These are phyloP conservation scores for Penicillium ochrochloron DNA, from an alignment of 495 filamentous ascomycete genomes.

Conservation along the genomic window DNA sequence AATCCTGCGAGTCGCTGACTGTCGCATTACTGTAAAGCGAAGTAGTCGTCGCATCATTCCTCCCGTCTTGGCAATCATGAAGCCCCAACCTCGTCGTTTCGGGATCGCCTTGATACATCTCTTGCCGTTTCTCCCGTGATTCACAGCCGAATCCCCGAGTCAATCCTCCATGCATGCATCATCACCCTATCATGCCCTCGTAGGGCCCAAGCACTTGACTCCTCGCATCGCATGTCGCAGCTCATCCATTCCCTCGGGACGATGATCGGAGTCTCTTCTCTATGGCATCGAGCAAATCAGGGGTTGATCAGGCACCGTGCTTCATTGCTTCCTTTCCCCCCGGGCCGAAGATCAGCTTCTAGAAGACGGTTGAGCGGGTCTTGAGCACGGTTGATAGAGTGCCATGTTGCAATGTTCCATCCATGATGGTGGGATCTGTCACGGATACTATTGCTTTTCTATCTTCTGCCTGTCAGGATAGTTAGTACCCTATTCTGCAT, in stretches of 20 bases:
- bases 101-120: neutral
- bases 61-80: slow-evolving; percentile 3
- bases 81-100: neutral
- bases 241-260: neutral
- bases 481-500: slow-evolving; percentile 9
- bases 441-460: neutral
- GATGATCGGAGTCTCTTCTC: neutral
- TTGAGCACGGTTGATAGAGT: neutral
- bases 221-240: slow-evolving; percentile 5
- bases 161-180: neutral
- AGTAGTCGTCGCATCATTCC: neutral
- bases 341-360: neutral
- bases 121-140: neutral
- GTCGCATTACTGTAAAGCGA: neutral
- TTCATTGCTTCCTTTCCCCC: neutral
- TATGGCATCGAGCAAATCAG: neutral
- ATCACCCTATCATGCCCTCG: neutral
- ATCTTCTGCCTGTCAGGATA: slow-evolving; percentile 2
- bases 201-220: neutral
- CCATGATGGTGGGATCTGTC: neutral
- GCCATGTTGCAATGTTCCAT: slow-evolving; percentile 1
- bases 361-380: slow-evolving; percentile 3
- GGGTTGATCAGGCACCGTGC: neutral
- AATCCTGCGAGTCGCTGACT: neutral
- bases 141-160: neutral